phyloP scores from a whole-genome alignment of 108 stramenopile genomes.

The Cyclotella sp. region DNA sequence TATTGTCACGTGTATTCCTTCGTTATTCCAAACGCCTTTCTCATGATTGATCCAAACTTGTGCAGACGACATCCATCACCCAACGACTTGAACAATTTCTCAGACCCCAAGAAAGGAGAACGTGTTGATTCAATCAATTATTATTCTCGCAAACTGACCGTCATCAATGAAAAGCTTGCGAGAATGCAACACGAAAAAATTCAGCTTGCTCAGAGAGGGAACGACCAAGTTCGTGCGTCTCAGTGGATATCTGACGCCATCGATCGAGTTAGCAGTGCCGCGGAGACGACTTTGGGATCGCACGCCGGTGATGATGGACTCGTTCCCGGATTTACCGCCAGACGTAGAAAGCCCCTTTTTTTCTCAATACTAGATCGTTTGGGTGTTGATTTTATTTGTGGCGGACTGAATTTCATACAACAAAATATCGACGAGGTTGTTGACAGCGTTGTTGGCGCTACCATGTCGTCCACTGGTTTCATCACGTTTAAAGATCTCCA shows the following conservation, averaged over 20 bases:
- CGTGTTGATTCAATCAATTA: conserved; percentile 61
- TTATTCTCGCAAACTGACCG: conserved; percentile 47
- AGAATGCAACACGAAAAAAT: conserved; percentile 54
- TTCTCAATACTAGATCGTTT: conserved; percentile 43
- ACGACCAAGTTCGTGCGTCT: conserved; percentile 51
- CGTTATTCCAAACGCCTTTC: too few relatives aligned
- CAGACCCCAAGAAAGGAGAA: conserved; percentile 42
- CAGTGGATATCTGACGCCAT: conserved; percentile 64
- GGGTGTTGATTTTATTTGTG: conserved; percentile 48
- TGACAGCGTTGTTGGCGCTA: conserved; percentile 72
- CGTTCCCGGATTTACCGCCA: conserved; percentile 29
- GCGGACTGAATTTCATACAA: conserved; percentile 34
- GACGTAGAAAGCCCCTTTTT: conserved; percentile 35
- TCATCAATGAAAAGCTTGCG: conserved; percentile 52
- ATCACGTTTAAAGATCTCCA: conserved; percentile 88
- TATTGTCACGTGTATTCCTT: not conserved
- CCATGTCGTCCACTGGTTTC: conserved; percentile 90
- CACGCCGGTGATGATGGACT: conserved; percentile 41
- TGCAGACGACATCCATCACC: conserved; percentile 3
- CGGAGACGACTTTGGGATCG: conserved; percentile 40
- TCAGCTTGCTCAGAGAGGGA: conserved; percentile 44
- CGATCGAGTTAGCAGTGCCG: conserved; percentile 37
- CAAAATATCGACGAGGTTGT: conserved; percentile 58
- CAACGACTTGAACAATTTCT: conserved; percentile 20
- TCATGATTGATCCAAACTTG: not conserved